Base-by-base conservation (phyloP, 495 filamentous ascomycete species). In the Penicillium samsonianum region DNA sequence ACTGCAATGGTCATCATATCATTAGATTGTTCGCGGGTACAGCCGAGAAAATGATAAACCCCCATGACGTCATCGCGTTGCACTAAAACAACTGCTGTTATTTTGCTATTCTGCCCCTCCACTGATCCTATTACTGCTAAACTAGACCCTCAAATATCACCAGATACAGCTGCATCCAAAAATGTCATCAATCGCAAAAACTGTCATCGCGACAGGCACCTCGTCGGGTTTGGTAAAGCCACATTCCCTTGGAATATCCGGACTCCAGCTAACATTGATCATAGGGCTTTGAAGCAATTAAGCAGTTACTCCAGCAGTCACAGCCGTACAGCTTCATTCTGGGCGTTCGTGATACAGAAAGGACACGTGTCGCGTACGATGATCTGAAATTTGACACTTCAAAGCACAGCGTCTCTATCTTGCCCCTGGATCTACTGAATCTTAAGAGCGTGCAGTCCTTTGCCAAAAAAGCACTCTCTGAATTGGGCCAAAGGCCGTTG, bases 221-320 rank as follows among this genome's bases (percentile, higher is more conserved):
- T 70, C 67, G 0, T 70, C 67, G 1, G 67, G 67, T 52, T 50
- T 70, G 57, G 67, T 70, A 61, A 55, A 6, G 2, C 0, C 1
- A 30, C 8, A 26, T 9, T 0, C 22, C 12, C 16, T 17, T 26
- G 50, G 10, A 42, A 23, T 19, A 17, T 31, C 35, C 20, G 2
- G 7, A 4, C 12, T 26, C 14, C 38, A 12, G 49, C 50, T 58
- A 61, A 65, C 43, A 49, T 12, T 14, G 3, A 17, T 14, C 2
- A 59, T 44, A 71, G 68, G 68, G 68, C n/a, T 71, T 71, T 20
- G 68, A 71, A 60, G 53, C 54, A 9, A 49, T 71, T 12, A 68
- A 71, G 22, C 68, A 71, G 25, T 35, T 71, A 6, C 59, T 71
- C n/a, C 57, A 65, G 42, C 50, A 65, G 23, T 25, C 57, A 3